A percentile compares a stretch with the other conserved stretches of the same genome.
Evolutionary conservation across 2,329 filamentous ascomycete genomes (phyloP).

Genomic region (Botrytis fabae): DNA sequence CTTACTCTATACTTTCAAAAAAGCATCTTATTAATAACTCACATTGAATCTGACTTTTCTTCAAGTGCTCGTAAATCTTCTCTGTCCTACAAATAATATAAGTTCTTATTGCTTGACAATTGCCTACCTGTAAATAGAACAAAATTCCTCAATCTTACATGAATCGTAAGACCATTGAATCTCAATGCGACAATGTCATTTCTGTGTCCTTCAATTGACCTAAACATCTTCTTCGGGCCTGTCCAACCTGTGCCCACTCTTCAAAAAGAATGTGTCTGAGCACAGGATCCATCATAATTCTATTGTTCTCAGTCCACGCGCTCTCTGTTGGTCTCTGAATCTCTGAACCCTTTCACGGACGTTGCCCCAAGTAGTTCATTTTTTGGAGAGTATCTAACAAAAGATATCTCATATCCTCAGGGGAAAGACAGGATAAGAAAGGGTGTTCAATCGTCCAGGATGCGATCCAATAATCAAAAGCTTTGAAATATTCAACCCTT

Average conservation of each 20-base stretch:
- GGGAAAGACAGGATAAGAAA: background rate
- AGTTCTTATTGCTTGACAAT: background rate
- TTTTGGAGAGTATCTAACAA: background rate
- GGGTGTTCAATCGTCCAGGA: background rate
- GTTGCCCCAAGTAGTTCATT: background rate
- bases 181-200: background rate
- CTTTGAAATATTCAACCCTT: background rate
- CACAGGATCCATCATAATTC: background rate
- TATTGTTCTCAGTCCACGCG: background rate
- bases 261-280: background rate
- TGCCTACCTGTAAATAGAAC: background rate
- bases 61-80: background rate
- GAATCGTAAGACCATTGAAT: background rate
- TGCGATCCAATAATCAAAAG: background rate
- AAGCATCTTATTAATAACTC: background rate
- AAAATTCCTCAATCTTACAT: background rate
- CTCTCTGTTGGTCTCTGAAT: background rate
- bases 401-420: background rate
- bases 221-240: background rate
- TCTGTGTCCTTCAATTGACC: background rate
- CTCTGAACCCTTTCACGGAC: background rate
- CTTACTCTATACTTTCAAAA: background rate
- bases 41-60: background rate
- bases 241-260: background rate
- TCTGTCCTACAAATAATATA: background rate